Base-by-base conservation (phyloP, 2,329 filamentous ascomycete species). In the Westerdykella aurantiaca region DNA sequence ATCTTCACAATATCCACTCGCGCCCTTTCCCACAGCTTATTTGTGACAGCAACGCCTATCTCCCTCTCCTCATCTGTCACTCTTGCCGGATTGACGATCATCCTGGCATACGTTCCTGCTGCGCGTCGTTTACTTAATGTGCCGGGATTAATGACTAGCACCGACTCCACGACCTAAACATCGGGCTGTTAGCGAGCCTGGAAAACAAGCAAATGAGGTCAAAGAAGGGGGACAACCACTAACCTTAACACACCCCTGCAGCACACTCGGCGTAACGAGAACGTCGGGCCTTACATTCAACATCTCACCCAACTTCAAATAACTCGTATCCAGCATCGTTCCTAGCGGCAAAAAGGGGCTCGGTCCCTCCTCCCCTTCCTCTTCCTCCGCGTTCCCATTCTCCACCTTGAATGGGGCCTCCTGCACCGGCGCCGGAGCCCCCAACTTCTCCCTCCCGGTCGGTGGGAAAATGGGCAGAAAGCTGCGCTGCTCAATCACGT, bases 381-480 rank as follows among this genome's bases (percentile, higher is more conserved):
- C 1, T 81, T 52, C 0, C 79, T 79, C 42, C 7, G 34, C 31
- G 16, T 49, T 47, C 78, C 55, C 47, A 3, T 48, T 53, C 1
- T 58, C 63, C 2, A 52, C 55, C 81, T 84, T 23, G 83, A 83
- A 50, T 88, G 70, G 52, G 72, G 63, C 64, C 21, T 63, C 59
- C 13, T 62, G 57, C 2, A 71, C 66, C 11, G 55, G 56, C 0
- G 64, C 57, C 16, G 58, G 58, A 7, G 51, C 48, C 1, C 83
- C 81, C 43, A 95, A 68, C 49, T 76, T 80, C 45, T 80, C 75
- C 39, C 89, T 77, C 40, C 85, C 81, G 11, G 82, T 77, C 0
- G 91, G 83, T 5, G 93, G 93, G 60, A 90, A 96, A 1, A 97
- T 70, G 0, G 93, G 93, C 58, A 88, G 88, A 67, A 90, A 97